phyloP scores from a whole-genome alignment of 257 asterid genomes.

The Voacanga thouarsii region DNA sequence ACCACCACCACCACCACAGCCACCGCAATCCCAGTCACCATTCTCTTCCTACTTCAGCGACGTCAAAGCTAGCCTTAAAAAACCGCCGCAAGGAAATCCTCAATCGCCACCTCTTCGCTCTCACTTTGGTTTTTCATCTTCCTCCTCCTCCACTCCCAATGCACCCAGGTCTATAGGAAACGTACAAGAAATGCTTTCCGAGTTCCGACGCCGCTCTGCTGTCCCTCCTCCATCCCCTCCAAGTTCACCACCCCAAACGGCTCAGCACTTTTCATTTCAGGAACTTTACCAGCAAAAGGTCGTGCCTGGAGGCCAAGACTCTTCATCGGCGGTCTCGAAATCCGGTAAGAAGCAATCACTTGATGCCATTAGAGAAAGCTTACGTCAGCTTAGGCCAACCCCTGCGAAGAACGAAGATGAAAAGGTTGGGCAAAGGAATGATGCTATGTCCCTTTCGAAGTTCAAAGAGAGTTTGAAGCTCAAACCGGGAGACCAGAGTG shows the following conservation, averaged over 20 bases:
- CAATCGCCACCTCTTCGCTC: constrained; percentile 11
- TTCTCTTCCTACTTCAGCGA: constrained; percentile 28
- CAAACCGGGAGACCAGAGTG: constrained; percentile 10
- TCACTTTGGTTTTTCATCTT: constrained; percentile 7
- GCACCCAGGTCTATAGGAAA: constrained; percentile 3
- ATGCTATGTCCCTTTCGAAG: constrained; percentile 11
- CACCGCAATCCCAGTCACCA: constrained; percentile 23
- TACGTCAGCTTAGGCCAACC: neutral
- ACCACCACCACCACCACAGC: constrained; percentile 15
- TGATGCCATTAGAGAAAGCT: constrained; percentile 18
- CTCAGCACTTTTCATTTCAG: constrained; percentile 19
- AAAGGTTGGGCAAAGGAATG: neutral
- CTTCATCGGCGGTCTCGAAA: constrained; percentile 5
- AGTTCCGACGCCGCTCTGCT: constrained; percentile 29
- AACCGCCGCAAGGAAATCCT: constrained; percentile 16
- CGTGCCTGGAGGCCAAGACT: constrained; percentile 1
- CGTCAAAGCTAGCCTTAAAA: constrained; percentile 37
- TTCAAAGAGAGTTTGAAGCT: constrained; percentile 9
- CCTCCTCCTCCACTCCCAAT: constrained; percentile 1
- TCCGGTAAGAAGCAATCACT: neutral
- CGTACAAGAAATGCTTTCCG: constrained; percentile 16
- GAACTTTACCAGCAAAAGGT: constrained; percentile 33
- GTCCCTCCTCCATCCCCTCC: constrained; percentile 25
- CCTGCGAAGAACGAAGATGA: constrained; percentile 1
- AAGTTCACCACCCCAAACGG: neutral